These are phyloP conservation scores for Cladosporium phlei DNA, from an alignment of 2,329 filamentous ascomycete genomes.

Conservation along the genomic window DNA sequence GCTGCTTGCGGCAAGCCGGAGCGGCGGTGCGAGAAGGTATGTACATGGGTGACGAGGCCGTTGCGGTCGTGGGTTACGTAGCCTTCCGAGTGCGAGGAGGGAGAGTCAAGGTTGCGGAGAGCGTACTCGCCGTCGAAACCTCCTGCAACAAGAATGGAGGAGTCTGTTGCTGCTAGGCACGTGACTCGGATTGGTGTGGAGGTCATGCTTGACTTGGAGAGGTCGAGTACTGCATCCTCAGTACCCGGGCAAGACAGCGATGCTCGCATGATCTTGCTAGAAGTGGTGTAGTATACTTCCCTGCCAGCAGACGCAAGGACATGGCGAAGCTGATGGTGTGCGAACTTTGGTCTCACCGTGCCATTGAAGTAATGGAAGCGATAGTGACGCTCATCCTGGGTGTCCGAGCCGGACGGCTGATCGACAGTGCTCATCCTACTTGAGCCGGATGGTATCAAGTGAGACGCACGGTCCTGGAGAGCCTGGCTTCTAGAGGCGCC, in stretches of 20 bases:
- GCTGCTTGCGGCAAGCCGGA: slow-evolving; percentile 47
- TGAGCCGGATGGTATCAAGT: not conserved
- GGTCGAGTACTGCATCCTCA: slow-evolving; percentile 44
- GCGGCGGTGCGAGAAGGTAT: slow-evolving; percentile 45
- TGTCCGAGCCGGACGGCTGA: not conserved
- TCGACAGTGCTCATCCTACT: not conserved
- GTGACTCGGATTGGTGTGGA: slow-evolving; percentile 45
- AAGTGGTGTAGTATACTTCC: slow-evolving; percentile 51
- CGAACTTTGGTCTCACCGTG: slow-evolving; percentile 45
- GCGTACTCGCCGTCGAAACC: slow-evolving; percentile 56
- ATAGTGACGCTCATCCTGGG: slow-evolving; percentile 21
- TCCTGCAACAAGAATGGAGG: slow-evolving; percentile 47
- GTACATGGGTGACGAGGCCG: slow-evolving; percentile 56
- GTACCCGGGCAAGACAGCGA: slow-evolving; percentile 43
- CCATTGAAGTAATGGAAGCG: slow-evolving; percentile 32
- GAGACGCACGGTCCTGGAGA: not conserved
- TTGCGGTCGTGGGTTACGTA: slow-evolving; percentile 47
- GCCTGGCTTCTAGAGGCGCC: slow-evolving; percentile 22
- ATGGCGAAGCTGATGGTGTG: slow-evolving; percentile 58
- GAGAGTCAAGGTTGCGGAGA: slow-evolving; percentile 39
- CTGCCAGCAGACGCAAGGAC: slow-evolving; percentile 51
- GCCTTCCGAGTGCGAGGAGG: slow-evolving; percentile 37
- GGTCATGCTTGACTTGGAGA: slow-evolving; percentile 37
- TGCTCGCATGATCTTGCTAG: slow-evolving; percentile 46
- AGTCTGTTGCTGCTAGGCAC: slow-evolving; percentile 43